Evolutionary conservation across 371 early-diverging fungal species (phyloP).

Genomic region (Choanephora cucurbitarum): DNA sequence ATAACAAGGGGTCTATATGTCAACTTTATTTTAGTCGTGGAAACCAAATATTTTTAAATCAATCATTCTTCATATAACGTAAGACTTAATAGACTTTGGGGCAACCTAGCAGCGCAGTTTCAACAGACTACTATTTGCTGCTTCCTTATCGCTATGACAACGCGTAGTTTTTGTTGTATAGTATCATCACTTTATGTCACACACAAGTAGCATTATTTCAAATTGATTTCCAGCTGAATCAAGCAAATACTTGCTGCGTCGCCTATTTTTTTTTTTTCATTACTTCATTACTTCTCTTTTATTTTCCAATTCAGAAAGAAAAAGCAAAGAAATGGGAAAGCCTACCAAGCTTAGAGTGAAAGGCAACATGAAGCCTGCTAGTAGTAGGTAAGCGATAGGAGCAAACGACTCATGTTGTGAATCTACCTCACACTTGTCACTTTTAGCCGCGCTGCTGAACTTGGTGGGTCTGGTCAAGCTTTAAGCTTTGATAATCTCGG

Average conservation of each 20-base stretch:
- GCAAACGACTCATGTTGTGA: not conserved
- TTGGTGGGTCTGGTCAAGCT: slow-evolving; percentile 47
- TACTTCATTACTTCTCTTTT: slow-evolving; percentile 7
- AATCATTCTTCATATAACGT: too few species aligned
- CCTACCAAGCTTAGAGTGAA: slow-evolving; percentile 61
- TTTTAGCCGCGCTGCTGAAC: slow-evolving; percentile 72
- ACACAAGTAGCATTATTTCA: too few species aligned
- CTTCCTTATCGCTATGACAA: too few species aligned
- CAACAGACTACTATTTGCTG: too few species aligned
- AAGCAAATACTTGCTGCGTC: slow-evolving; percentile 6
- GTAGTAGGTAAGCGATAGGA: slow-evolving; percentile 61
- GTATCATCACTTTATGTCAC: too few species aligned
- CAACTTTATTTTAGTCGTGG: too few species aligned
- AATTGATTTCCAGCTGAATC: too few species aligned
- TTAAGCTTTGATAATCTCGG: slow-evolving; percentile 57
- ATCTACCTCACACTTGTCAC: not conserved
- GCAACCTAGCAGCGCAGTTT: too few species aligned
- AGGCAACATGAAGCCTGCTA: slow-evolving; percentile 71
- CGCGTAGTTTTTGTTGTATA: too few species aligned
- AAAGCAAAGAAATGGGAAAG: slow-evolving; percentile 43
- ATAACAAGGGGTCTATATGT: too few species aligned
- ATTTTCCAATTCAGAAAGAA: not conserved
- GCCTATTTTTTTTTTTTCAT: slow-evolving; percentile 3
- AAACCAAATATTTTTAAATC: too few species aligned
- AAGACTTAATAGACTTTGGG: too few species aligned